Percentiles rank a stretch among this genome's conserved stretches.
phyloP scores from a whole-genome alignment of 2,329 filamentous ascomycete genomes.

The Periconia digitata region DNA sequence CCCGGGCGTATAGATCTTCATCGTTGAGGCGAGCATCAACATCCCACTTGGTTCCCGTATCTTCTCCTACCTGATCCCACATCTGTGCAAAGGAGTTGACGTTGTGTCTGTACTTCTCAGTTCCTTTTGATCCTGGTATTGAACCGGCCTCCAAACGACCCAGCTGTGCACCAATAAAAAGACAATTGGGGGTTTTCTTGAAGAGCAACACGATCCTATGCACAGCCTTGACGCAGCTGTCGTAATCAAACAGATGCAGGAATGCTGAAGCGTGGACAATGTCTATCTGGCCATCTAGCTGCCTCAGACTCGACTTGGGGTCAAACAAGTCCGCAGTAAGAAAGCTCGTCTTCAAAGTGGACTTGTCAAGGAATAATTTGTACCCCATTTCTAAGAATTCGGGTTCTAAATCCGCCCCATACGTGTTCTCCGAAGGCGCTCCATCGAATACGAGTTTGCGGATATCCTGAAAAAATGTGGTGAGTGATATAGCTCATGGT shows the following conservation, averaged over 20 bases:
- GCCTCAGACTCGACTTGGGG: conserved; percentile 28
- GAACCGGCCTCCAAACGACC: conserved; percentile 34
- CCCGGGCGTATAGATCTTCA: conserved; percentile 15
- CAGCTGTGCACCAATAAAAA: conserved; percentile 46
- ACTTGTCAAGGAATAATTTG: conserved; percentile 39
- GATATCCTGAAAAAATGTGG: conserved; percentile 49
- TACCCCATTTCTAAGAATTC: conserved; percentile 59
- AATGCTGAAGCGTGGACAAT: conserved; percentile 47
- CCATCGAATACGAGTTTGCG: conserved; percentile 49
- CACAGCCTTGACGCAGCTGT: conserved; percentile 42
- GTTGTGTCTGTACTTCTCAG: conserved; percentile 42
- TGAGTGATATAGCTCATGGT: no score
- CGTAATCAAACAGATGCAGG: conserved; percentile 49
- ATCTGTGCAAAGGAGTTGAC: conserved; percentile 38
- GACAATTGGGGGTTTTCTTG: conserved; percentile 32
- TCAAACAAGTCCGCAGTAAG: conserved; percentile 54
- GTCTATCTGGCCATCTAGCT: conserved; percentile 44
- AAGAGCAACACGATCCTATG: conserved; percentile 36
- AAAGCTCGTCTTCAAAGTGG: conserved; percentile 52
- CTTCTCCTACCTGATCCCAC: conserved; percentile 43
- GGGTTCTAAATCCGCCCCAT: conserved; percentile 44
- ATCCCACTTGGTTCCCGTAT: conserved; percentile 41
- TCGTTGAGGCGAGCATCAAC: conserved; percentile 31
- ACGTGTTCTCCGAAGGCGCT: conserved; percentile 43
- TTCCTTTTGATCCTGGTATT: conserved; percentile 4